Evolutionary conservation across 768 basidiomycete genomes (phyloP).

Genomic region (Mycena pura): DNA sequence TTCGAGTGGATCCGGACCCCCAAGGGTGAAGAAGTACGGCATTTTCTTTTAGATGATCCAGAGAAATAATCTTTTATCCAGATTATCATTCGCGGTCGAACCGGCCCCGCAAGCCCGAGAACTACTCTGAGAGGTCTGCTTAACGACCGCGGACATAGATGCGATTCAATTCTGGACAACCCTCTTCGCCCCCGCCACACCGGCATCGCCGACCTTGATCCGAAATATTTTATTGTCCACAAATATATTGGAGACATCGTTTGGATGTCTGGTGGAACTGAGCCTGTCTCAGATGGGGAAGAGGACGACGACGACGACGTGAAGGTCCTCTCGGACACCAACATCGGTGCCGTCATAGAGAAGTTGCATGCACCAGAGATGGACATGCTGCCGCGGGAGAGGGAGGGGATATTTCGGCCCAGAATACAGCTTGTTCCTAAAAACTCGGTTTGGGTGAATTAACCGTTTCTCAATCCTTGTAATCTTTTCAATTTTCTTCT

Average conservation of each 20-base stretch:
- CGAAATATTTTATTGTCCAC: not conserved
- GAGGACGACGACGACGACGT: not conserved
- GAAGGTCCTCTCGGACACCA: not conserved
- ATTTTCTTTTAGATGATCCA: not conserved
- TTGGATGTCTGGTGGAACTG: not conserved
- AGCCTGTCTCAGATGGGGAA: not conserved
- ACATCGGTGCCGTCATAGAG: not conserved
- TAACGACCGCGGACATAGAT: not conserved
- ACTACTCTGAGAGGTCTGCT: not conserved
- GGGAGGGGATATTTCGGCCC: not conserved
- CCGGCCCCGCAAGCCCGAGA: not conserved
- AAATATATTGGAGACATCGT: not conserved
- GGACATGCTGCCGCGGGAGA: not conserved
- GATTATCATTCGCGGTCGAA: not conserved
- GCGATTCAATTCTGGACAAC: not conserved
- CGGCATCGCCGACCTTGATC: not conserved
- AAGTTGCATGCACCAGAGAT: not conserved
- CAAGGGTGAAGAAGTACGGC: not conserved
- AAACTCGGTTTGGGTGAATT: not conserved
- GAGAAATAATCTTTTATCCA: not conserved
- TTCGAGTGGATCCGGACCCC: not conserved
- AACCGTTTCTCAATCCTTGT: too few species aligned
- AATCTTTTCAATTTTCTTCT: too few species aligned
- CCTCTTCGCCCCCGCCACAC: not conserved
- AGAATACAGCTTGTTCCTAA: not conserved